Evolutionary conservation across 1,284 basidiomycete genomes (phyloP).

Genomic region (Blastosporella zonata): DNA sequence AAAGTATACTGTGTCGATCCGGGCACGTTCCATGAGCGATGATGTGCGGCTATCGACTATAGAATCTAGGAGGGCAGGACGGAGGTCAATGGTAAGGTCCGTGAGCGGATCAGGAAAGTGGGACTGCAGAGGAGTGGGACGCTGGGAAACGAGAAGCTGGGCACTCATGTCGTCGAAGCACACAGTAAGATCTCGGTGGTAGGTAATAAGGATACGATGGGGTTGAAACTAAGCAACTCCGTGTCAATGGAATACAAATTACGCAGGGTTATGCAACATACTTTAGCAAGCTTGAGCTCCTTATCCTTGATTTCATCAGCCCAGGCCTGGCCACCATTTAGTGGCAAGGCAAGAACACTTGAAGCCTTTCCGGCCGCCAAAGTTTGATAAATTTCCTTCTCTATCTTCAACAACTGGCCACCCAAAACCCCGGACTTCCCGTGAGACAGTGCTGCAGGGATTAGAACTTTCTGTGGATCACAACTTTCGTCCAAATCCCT

Average conservation of each 20-base stretch:
- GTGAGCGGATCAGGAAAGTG: constrained; percentile 61
- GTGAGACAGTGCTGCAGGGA: constrained; percentile 42
- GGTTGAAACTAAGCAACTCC: constrained; percentile 49
- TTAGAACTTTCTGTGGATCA: constrained; percentile 35
- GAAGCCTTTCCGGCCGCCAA: constrained; percentile 26
- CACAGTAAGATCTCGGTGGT: constrained; percentile 63
- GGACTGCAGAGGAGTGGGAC: constrained; percentile 44
- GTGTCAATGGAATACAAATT: neutral
- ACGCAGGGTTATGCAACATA: constrained; percentile 19
- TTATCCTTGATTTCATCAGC: constrained; percentile 40
- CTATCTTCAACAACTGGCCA: constrained; percentile 42
- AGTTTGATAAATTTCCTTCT: constrained; percentile 42
- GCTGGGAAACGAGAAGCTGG: constrained; percentile 55
- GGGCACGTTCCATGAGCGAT: constrained; percentile 30
- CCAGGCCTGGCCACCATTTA: constrained; percentile 55
- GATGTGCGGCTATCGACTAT: constrained; percentile 34
- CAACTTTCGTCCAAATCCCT: constrained; percentile 38
- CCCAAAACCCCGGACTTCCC: constrained; percentile 39
- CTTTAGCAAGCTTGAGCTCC: constrained; percentile 51
- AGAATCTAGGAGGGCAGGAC: constrained; percentile 47
- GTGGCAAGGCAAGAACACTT: constrained; percentile 26
- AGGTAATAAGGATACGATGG: constrained; percentile 66
- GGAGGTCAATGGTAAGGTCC: constrained; percentile 60
- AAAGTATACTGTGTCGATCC: constrained; percentile 55
- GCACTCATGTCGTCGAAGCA: constrained; percentile 69